These are phyloP conservation scores for Phytopythium montanum DNA, from an alignment of 352 stramenopile genomes.

Conservation along the genomic window DNA sequence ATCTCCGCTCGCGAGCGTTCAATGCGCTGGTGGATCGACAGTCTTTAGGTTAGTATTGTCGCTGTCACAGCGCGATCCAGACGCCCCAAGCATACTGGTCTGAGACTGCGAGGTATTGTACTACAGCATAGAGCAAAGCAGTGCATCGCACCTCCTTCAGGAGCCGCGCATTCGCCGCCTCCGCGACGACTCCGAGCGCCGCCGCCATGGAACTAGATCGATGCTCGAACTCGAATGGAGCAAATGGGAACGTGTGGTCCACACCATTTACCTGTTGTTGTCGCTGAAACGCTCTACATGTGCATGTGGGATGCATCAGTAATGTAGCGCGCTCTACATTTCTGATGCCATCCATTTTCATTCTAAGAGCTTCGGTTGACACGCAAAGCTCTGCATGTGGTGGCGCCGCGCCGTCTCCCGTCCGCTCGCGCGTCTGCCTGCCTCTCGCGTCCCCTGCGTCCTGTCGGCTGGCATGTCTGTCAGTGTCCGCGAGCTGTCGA, in stretches of 20 bases:
- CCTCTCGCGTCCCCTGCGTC: neutral
- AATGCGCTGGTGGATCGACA: constrained; percentile 35
- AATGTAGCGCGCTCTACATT: neutral
- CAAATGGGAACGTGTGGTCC: neutral
- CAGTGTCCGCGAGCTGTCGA: neutral
- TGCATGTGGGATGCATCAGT: no score
- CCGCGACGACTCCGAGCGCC: constrained; percentile 26
- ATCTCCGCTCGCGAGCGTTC: constrained; percentile 53
- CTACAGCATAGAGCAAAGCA: neutral
- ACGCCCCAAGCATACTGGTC: neutral
- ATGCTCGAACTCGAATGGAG: neutral
- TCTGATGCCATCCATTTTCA: neutral
- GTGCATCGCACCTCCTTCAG: constrained; percentile 48
- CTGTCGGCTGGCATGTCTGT: neutral
- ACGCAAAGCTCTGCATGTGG: constrained; percentile 4
- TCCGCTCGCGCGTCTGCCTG: neutral
- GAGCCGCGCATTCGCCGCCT: constrained; percentile 48
- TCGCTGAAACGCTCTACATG: neutral
- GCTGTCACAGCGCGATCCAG: neutral
- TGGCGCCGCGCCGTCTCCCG: constrained; percentile 3
- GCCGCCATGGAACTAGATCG: constrained; percentile 14
- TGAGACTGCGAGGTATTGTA: neutral
- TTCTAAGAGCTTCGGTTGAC: constrained; percentile 1
- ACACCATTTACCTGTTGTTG: neutral
- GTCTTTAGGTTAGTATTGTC: neutral